Conservation (phyloP, 1,284 basidiomycete genomes). For the Trametes hirsuta region DNA sequence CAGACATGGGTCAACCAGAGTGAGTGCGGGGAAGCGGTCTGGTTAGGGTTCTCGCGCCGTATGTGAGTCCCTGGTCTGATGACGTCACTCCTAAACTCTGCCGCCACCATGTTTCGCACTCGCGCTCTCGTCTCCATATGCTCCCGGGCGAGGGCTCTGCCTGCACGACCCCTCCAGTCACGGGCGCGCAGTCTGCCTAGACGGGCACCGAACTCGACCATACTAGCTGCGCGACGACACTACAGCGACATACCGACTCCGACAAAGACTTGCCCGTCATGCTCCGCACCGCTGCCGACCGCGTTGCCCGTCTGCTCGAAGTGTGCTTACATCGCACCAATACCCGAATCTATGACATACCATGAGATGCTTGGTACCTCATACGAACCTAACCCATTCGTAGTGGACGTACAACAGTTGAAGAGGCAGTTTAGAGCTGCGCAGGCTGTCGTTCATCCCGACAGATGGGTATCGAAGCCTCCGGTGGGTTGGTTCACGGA, state of each 20-base stretch:
- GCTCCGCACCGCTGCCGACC: conserved; percentile 58
- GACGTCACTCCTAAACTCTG: conserved; percentile 29
- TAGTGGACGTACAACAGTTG: conserved; percentile 56
- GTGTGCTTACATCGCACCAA: conserved; percentile 65
- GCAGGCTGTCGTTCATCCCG: conserved; percentile 81
- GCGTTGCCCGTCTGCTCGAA: conserved; percentile 68
- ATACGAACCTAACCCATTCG: conserved; percentile 65
- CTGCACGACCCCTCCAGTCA: background rate
- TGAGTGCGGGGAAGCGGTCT: conserved; percentile 6
- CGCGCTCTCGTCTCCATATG: conserved; percentile 18
- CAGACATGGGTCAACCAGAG: conserved; percentile 22
- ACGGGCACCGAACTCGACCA: background rate
- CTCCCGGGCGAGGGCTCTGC: conserved; percentile 3
- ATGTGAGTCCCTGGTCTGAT: conserved; percentile 22
- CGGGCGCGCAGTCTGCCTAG: background rate
- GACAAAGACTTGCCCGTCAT: conserved; percentile 54
- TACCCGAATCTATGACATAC: conserved; percentile 54
- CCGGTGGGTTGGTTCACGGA: background rate
- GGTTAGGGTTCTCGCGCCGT: conserved; percentile 23
- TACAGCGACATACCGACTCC: background rate
- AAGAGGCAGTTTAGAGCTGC: conserved; percentile 66
- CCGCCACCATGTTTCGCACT: conserved; percentile 30
- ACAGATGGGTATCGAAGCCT: conserved; percentile 68
- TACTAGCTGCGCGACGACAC: background rate
- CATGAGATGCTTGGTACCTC: conserved; percentile 67